Conservation (phyloP, 2,329 filamentous ascomycete species). For the Colletotrichum sp. region DNA sequence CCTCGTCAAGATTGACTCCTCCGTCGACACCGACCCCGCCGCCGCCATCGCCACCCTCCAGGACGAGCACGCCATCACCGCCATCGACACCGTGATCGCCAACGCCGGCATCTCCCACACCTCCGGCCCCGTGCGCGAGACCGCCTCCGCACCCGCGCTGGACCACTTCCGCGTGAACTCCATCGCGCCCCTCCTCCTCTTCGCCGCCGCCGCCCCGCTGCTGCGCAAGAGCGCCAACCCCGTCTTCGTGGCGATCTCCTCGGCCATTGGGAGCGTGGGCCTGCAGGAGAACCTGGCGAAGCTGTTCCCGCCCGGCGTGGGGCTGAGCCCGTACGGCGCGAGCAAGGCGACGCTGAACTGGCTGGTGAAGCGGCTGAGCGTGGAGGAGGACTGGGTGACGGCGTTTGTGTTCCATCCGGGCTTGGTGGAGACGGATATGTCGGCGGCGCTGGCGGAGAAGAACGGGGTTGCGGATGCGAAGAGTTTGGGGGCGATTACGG, state of each 20-base stretch:
- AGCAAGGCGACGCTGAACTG: slow-evolving; percentile 25
- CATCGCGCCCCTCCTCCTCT: slow-evolving; percentile 6
- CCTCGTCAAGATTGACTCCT: slow-evolving; percentile 46
- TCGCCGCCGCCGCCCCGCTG: slow-evolving; percentile 30
- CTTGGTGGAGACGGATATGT: slow-evolving; percentile 17
- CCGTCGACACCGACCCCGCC: slow-evolving; percentile 34
- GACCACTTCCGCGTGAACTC: slow-evolving; percentile 45
- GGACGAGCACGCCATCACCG: slow-evolving; percentile 35
- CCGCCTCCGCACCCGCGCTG: slow-evolving; percentile 29
- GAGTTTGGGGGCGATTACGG: slow-evolving; percentile 15
- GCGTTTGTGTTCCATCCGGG: slow-evolving; percentile 23
- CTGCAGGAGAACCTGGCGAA: not conserved
- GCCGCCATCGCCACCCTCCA: slow-evolving; percentile 35
- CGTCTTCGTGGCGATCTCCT: slow-evolving; percentile 31
- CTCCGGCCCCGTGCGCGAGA: slow-evolving; percentile 23
- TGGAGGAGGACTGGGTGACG: slow-evolving; percentile 30
- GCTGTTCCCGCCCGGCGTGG: not conserved
- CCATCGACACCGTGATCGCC: slow-evolving; percentile 57
- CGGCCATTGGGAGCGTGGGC: slow-evolving; percentile 26
- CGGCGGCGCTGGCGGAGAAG: not conserved
- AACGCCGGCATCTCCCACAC: slow-evolving; percentile 49
- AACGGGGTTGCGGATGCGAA: not conserved
- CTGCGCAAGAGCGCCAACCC: slow-evolving; percentile 25
- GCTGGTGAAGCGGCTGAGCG: slow-evolving; percentile 22
- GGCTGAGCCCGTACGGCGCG: slow-evolving; percentile 21